Evolutionary conservation across 2,329 filamentous ascomycete genomes (phyloP), one percentile per base, ranked within the genome.

Genomic region (Tolypocladium paradoxum): DNA sequence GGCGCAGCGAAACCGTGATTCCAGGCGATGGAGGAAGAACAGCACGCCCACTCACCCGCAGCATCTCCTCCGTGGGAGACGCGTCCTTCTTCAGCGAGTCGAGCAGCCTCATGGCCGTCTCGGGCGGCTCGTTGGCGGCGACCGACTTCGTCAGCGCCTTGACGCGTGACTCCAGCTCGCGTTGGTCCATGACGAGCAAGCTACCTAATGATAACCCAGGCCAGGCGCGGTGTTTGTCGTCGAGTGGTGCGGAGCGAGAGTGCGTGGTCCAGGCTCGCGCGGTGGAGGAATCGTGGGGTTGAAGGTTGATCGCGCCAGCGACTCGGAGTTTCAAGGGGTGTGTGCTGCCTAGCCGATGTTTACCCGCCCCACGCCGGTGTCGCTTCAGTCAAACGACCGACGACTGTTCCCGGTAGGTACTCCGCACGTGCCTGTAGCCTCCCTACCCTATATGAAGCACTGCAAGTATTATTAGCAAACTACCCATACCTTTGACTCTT

Each of bases 1-100:
- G 6, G 18, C 43, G 18, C 16, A 20, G 18, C 11, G 6, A 20
- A 34, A 1, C 11, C 18, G 9, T n/a, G 31, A 16, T 11, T 2
- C 3, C 16, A n/a, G 37, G 24, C n/a, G 16, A 6, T 11, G 11
- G 3, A 8, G 16, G 33, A 37, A 35, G 48, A 35, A 34, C n/a
- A n/a, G 54, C 43, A 35, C 29, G 48, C 24, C 37, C 45, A 75
- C 81, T 61, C 75, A 85, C 87, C 65, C 92, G 84, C 59, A 99
- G 76, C 61, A 96, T 81, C 61, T 96, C 90, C 72, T 99, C 93
- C 3, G 88, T 93, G 11, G 91, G 88, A 48, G 82, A 80, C 36
- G 92, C 84, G 57, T 88, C 87, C 63, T 85, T 84, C 72, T 92
- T 88, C 38, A 97, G 77, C 50, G 85, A 82, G 62, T 86, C 84